Conservation (phyloP, 2,329 filamentous ascomycete species). For the Arthrobotrys iridis region DNA sequence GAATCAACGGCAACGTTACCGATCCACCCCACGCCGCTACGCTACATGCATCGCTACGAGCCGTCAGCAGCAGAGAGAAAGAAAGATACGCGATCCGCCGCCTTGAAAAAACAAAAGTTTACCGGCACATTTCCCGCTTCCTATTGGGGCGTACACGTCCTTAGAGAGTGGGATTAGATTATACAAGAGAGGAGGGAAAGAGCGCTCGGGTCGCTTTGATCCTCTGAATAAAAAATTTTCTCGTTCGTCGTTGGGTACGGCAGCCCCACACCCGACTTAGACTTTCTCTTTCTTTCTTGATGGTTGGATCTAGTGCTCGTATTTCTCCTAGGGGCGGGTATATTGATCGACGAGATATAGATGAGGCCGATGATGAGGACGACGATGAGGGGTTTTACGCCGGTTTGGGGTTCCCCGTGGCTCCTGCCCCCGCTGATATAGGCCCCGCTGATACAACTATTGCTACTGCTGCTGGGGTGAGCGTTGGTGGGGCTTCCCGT, state of each 20-base stretch:
- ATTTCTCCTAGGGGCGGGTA: not conserved
- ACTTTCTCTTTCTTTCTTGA: not conserved
- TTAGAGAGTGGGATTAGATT: too few relatives aligned
- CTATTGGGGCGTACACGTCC: not conserved
- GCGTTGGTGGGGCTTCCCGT: not conserved
- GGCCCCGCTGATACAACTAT: too few relatives aligned
- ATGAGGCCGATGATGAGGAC: not conserved
- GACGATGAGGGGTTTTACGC: slow-evolving; percentile 10
- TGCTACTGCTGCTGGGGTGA: not conserved
- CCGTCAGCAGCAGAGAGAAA: slow-evolving; percentile 27
- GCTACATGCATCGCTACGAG: slow-evolving; percentile 29
- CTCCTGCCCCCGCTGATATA: too few relatives aligned
- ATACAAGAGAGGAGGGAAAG: too few relatives aligned
- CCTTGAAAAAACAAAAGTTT: slow-evolving; percentile 14
- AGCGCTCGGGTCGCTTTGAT: too few relatives aligned
- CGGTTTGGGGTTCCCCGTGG: not conserved
- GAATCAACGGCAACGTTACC: not conserved
- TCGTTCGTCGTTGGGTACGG: too few relatives aligned
- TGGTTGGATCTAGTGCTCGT: slow-evolving; percentile 10
- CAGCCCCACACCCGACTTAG: too few relatives aligned
- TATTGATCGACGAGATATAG: slow-evolving; percentile 7
- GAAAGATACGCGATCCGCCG: slow-evolving; percentile 51
- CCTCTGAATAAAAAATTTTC: too few relatives aligned
- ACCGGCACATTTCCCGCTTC: not conserved
- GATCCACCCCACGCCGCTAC: slow-evolving; percentile 6